phyloP scores from a whole-genome alignment of 768 basidiomycete species.

The Multifurca ochricompacta region DNA sequence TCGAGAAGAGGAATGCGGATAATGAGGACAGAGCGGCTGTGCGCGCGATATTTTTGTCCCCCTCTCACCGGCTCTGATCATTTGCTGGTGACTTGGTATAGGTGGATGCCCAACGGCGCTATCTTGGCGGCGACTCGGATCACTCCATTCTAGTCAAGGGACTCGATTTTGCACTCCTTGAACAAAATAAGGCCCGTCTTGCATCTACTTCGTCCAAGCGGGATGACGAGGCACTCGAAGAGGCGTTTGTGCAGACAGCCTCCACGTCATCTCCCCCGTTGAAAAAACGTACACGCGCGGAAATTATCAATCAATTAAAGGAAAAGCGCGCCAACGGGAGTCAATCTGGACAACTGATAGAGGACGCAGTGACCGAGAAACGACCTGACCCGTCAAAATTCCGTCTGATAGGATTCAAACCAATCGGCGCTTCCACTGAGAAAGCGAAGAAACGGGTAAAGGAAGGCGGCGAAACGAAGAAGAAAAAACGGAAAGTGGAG shows the following conservation, averaged over 20 bases:
- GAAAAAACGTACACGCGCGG: conserved; percentile 72
- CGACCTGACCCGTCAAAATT: conserved; percentile 35
- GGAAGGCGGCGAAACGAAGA: conserved; percentile 42
- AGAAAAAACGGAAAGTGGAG: conserved; percentile 49
- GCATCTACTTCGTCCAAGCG: conserved; percentile 39
- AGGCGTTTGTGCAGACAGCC: conserved; percentile 50
- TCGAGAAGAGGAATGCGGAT: conserved; percentile 56
- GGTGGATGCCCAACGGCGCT: conserved; percentile 68
- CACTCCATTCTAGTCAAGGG: conserved; percentile 88
- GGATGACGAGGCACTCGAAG: conserved; percentile 78
- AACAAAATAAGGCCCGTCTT: conserved; percentile 70
- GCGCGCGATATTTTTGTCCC: conserved; percentile 23
- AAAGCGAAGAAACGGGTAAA: conserved; percentile 44
- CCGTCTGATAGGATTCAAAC: conserved; percentile 57
- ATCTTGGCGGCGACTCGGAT: conserved; percentile 77
- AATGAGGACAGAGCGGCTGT: conserved; percentile 55
- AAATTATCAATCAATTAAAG: conserved; percentile 67
- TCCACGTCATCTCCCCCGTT: conserved; percentile 26
- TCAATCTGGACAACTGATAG: conserved; percentile 14
- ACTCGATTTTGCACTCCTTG: conserved; percentile 78
- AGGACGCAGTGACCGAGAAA: conserved; percentile 30
- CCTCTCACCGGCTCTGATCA: neutral
- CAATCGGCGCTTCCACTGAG: conserved; percentile 36
- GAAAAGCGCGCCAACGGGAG: conserved; percentile 37
- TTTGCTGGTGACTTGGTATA: conserved; percentile 23